Conservation (phyloP, 805 yeast genomes). For the Jamesozyma hellenica region DNA sequence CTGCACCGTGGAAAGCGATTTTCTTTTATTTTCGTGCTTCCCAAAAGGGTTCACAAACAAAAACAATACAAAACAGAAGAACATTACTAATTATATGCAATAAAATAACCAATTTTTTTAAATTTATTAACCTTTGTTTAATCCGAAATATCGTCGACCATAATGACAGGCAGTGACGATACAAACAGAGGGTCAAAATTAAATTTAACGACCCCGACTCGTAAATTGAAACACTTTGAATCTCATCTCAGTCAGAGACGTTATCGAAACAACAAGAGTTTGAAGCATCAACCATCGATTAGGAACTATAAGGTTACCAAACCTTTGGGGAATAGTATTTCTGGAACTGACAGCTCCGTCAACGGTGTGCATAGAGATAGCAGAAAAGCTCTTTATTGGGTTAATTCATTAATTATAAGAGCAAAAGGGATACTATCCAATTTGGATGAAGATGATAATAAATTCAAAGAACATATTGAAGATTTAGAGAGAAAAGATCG, state of each 20-base stretch:
- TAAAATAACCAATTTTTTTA: no score
- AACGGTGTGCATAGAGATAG: constrained; percentile 4
- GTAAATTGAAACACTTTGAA: constrained; percentile 14
- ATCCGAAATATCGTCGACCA: no score
- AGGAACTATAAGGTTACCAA: constrained; percentile 1
- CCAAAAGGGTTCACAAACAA: no score
- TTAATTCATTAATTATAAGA: constrained; percentile 16
- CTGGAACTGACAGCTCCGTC: not conserved
- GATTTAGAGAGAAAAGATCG: constrained; percentile 4
- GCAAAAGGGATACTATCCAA: constrained; percentile 16
- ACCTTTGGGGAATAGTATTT: not conserved
- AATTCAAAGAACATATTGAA: constrained; percentile 1
- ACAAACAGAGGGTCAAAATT: not conserved
- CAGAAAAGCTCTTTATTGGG: constrained; percentile 13
- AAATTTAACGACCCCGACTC: constrained; percentile 12
- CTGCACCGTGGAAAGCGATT: no score
- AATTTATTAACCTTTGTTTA: no score
- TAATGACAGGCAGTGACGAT: no score
- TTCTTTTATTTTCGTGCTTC: no score
- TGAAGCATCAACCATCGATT: not conserved
- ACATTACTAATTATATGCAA: no score
- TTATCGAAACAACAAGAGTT: not conserved
- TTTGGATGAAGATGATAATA: constrained; percentile 7
- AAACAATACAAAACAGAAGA: no score
- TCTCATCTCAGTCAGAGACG: constrained; percentile 4